phyloP scores from a whole-genome alignment of 352 stramenopile species.

The Blastocystis sp. region DNA sequence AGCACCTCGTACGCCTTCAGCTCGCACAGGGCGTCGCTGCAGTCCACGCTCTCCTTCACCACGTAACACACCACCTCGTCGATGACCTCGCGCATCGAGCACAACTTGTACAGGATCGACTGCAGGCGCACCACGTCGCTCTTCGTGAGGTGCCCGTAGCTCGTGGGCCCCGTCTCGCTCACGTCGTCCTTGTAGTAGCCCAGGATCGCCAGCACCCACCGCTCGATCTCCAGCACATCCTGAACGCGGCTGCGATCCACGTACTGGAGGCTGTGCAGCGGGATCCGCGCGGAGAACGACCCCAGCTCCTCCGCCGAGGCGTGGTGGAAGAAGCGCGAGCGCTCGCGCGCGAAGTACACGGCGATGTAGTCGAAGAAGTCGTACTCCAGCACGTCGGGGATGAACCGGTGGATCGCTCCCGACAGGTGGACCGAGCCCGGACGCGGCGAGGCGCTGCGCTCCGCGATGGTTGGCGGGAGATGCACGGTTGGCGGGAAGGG shows the following conservation, averaged over 20 bases:
- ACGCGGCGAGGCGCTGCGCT: neutral
- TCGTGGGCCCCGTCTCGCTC: neutral
- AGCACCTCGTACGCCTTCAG: constrained; percentile 45
- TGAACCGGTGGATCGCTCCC: constrained; percentile 14
- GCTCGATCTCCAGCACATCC: constrained; percentile 53
- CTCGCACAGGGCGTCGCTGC: neutral
- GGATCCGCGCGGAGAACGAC: neutral
- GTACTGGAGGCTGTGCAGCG: constrained; percentile 10
- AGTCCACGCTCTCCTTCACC: constrained; percentile 16
- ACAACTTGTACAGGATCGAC: neutral
- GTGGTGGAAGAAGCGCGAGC: constrained; percentile 41
- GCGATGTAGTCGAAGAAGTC: constrained; percentile 44
- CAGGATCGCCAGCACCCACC: constrained; percentile 22
- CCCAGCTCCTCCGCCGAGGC: constrained; percentile 4
- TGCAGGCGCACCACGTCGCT: neutral
- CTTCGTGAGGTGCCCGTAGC: constrained; percentile 15
- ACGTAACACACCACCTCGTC: constrained; percentile 39
- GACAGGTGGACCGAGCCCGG: no score
- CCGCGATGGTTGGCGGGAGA: neutral
- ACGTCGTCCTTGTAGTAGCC: neutral
- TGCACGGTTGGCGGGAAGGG: neutral
- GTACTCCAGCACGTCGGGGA: constrained; percentile 50
- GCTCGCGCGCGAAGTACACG: constrained; percentile 55
- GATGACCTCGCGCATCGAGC: neutral
- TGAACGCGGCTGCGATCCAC: constrained; percentile 16